A percentile compares a stretch with the other conserved stretches of the same genome.
phyloP scores from a whole-genome alignment of 1,139 yeast species.

The Suzukiozyma palmioleophila region DNA sequence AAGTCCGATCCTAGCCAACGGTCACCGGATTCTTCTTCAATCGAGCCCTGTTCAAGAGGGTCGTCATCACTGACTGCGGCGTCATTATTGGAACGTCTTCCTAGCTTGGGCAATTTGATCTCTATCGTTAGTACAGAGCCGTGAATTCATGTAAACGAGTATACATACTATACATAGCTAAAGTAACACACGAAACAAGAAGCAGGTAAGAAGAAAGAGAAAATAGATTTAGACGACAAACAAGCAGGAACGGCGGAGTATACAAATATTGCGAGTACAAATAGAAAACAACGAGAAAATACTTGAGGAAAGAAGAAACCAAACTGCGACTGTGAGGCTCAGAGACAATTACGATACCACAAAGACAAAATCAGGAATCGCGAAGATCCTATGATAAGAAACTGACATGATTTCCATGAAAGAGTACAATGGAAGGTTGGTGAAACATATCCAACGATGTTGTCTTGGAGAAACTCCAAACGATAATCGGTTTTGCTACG shows the following conservation, averaged over 20 bases:
- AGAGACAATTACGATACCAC: no score
- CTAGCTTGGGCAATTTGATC: slow-evolving; percentile 17
- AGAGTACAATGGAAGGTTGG: slow-evolving; percentile 1
- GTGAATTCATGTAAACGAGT: background rate
- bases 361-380: no score
- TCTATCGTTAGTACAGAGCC: slow-evolving; percentile 9
- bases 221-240: no score
- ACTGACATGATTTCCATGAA: background rate
- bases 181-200: background rate
- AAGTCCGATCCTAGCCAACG: slow-evolving; percentile 55
- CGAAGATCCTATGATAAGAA: no score
- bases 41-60: slow-evolving; percentile 42
- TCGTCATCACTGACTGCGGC: slow-evolving; percentile 25
- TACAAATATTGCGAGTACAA: no score
- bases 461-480: background rate
- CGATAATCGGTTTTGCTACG: slow-evolving; percentile 1
- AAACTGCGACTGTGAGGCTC: no score
- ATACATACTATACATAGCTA: slow-evolving; percentile 5
- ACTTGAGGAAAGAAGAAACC: no score
- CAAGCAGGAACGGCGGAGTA: no score
- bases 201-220: no score
- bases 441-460: background rate
- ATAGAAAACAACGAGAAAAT: no score
- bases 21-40: slow-evolving; percentile 55
- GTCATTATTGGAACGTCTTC: slow-evolving; percentile 6